Evolutionary conservation across 2,329 filamentous ascomycete genomes (phyloP), one percentile per base, ranked within the genome.

Genomic region (Ophiocordyceps polyrhachis-furcata): DNA sequence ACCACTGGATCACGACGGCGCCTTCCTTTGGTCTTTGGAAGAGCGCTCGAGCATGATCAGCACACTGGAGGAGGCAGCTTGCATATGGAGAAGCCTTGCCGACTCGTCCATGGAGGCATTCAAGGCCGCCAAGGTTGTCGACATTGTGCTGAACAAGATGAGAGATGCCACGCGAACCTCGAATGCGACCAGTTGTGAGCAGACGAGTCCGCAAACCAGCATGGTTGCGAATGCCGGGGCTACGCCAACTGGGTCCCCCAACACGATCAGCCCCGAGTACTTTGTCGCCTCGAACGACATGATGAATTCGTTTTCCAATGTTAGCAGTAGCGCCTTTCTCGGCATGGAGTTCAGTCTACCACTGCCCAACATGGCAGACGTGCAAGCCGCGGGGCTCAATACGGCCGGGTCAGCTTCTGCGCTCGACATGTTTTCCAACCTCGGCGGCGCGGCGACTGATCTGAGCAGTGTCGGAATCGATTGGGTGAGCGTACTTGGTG

Each of bases 91-190:
- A 43, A 76, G 76, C 11, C 68, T 87, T 12, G 74, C 79, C 3
- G 81, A 91, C 45, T 70, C 78, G 21, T 91, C 83, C 1, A 81
- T 95, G 64, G 89, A 96, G 52, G 86, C 88, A 0, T 88, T 80
- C 65, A 96, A 96, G 63, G 89, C 86, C 1, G 77, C 77, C 38
- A 77, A 76, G 40, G 73, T 89, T 21, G 67, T 96, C n/a, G 79
- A 78, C 20, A 78, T 95, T 44, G 87, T 96, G 74, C 64, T 96
- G 41, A 71, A 78, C 29, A 91, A 91, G 59, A 70, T 95, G 45
- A 79, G 56, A 48, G 47, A 56, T 35, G 54, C 58, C 3, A 25
- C 43, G 11, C 43, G 48, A 13, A 42, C 35, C 28, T 43, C 38
- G n/a, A 50, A 44, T 2, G 46, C 47, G 12, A 44, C 48, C 17